These are phyloP conservation scores for Thamnidium elegans DNA, from an alignment of 192 early-diverging fungal species.

Conservation along the genomic window DNA sequence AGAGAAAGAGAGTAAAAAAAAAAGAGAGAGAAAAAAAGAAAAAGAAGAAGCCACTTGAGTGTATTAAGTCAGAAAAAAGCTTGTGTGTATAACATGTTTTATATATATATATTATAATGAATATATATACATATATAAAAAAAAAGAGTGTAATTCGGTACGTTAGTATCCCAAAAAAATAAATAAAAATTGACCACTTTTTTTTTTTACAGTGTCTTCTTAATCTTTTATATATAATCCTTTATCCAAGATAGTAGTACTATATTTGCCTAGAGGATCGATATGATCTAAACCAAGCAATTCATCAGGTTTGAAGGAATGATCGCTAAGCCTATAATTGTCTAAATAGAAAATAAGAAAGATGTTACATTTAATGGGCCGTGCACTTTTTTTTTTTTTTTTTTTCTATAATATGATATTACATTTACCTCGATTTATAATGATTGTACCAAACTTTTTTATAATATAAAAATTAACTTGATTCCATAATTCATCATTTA, in stretches of 20 bases:
- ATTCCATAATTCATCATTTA: conserved; percentile 78
- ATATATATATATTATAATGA: too few species aligned
- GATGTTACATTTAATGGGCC: neutral
- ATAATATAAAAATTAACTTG: conserved; percentile 60
- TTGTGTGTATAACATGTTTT: too few species aligned
- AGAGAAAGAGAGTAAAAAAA: too few species aligned
- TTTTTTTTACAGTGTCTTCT: neutral
- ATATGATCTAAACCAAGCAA: conserved; percentile 50
- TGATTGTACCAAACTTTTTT: neutral
- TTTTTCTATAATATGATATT: neutral
- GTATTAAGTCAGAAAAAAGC: neutral
- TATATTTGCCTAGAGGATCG: conserved; percentile 10
- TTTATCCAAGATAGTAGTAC: neutral
- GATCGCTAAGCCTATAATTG: conserved; percentile 39
- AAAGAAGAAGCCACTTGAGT: neutral
- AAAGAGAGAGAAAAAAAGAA: too few species aligned
- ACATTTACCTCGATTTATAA: conserved; percentile 17
- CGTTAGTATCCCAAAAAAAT: too few species aligned
- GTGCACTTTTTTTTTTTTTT: neutral
- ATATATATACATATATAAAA: too few species aligned
- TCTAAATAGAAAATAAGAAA: conserved; percentile 4
- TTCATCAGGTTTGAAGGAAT: conserved; percentile 36
- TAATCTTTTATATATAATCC: conserved; percentile 24
- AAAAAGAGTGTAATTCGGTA: too few species aligned
- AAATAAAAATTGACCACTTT: too few species aligned